phyloP scores from a whole-genome alignment of 257 asterid species.

The Solanum neorickii region DNA sequence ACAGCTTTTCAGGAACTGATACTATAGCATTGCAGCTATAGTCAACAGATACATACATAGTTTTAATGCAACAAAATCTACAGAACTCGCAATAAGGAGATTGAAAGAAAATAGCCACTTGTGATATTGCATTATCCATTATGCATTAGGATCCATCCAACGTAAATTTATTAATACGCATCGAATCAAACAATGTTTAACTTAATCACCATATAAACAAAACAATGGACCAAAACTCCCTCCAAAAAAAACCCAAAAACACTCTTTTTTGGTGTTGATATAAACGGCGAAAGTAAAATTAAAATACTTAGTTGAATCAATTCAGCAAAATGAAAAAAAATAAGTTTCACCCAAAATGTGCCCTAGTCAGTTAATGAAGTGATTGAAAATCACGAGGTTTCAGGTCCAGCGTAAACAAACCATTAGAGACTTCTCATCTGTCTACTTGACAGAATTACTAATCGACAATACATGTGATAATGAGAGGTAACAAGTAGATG shows the following conservation, averaged over 20 bases:
- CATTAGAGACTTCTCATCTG: background rate
- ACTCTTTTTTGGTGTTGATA: background rate
- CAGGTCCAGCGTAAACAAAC: background rate
- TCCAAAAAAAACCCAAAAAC: background rate
- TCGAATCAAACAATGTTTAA: background rate
- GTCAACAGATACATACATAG: background rate
- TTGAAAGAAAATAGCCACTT: background rate
- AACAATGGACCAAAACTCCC: background rate
- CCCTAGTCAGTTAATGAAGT: background rate
- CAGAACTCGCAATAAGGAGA: background rate
- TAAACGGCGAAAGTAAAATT: background rate
- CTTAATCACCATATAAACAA: background rate
- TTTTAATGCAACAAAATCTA: background rate
- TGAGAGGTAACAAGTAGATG: background rate
- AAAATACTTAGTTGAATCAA: background rate
- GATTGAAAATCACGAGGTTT: background rate
- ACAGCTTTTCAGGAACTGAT: background rate
- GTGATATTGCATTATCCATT: background rate
- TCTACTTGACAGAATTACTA: too few species aligned
- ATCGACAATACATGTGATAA: fast-evolving
- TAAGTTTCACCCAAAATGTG: background rate
- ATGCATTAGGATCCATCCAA: background rate
- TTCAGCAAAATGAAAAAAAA: background rate
- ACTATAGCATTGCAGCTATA: background rate
- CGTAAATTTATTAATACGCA: background rate